Conservation (phyloP, 768 basidiomycete species). For the Tylopilus balloui region DNA sequence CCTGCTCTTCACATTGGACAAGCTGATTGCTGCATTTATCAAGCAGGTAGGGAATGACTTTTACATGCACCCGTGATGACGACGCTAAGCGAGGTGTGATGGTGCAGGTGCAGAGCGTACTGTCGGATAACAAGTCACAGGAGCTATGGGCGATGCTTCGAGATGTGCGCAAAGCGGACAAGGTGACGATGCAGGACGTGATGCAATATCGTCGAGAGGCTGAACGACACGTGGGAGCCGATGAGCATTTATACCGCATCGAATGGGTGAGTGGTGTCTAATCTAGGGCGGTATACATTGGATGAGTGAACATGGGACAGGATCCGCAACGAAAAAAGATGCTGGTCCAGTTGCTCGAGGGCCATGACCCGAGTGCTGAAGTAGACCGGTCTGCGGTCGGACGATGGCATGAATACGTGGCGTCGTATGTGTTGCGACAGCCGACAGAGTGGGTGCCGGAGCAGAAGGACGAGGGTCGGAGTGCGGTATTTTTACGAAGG, state of each 20-base stretch:
- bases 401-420: conserved; percentile 73
- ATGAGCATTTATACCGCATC: conserved; percentile 72
- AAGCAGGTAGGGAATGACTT: conserved; percentile 66
- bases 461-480: conserved; percentile 31
- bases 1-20: conserved; percentile 90
- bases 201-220: conserved; percentile 78
- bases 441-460: conserved; percentile 68
- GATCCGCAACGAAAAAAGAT: conserved; percentile 51
- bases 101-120: conserved; percentile 76
- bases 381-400: conserved; percentile 44
- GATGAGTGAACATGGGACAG: conserved; percentile 36
- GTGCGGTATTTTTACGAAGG: conserved; percentile 56
- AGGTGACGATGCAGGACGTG: conserved; percentile 56
- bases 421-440: conserved; percentile 64
- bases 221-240: conserved; percentile 67
- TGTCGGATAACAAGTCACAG: conserved; percentile 80
- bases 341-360: conserved; percentile 54
- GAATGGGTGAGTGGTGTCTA: conserved; percentile 61
- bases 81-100: conserved; percentile 4
- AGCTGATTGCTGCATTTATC: conserved; percentile 80
- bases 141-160: conserved; percentile 79
- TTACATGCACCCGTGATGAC: background rate
- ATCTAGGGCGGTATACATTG: background rate
- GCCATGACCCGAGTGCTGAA: conserved; percentile 61
- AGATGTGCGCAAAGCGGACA: conserved; percentile 51